Conservation (phyloP, 306 rosid species). For the Dryas drummondii region DNA sequence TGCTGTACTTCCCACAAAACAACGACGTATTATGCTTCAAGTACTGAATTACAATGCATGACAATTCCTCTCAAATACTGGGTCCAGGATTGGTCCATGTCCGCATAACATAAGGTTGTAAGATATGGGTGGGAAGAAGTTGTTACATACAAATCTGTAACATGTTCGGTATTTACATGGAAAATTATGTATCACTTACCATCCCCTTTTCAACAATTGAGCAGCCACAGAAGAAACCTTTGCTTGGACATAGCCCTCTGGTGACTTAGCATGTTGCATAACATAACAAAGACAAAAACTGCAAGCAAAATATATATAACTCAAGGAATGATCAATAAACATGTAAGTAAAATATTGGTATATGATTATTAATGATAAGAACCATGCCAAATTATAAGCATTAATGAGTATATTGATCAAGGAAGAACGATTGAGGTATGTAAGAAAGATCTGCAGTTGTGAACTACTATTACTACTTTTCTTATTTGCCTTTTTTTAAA, state of each 20-base stretch:
- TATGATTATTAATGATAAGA: neutral
- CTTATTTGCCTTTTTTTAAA: neutral
- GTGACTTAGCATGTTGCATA: conserved; percentile 83
- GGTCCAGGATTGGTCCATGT: conserved; percentile 2
- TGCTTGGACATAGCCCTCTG: conserved; percentile 75
- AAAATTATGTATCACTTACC: conserved; percentile 49
- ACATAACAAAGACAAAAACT: conserved; percentile 79
- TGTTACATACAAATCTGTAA: neutral
- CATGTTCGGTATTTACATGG: neutral
- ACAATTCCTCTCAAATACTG: neutral
- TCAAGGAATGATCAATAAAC: conserved; percentile 26
- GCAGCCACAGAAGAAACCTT: conserved; percentile 94
- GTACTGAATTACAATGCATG: neutral
- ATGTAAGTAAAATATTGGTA: neutral
- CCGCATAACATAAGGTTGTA: conserved; percentile 5
- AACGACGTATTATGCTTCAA: neutral
- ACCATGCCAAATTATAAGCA: neutral
- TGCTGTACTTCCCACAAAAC: neutral
- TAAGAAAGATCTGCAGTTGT: neutral
- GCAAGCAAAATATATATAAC: conserved; percentile 40
- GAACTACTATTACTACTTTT: neutral
- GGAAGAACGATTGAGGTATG: neutral
- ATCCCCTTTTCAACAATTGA: conserved; percentile 95
- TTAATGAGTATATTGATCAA: neutral
- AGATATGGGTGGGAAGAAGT: neutral